Evolutionary conservation across 192 early-diverging fungal genomes (phyloP), one percentile per base, ranked within the genome.

Genomic region (Entophlyctis luteolus): DNA sequence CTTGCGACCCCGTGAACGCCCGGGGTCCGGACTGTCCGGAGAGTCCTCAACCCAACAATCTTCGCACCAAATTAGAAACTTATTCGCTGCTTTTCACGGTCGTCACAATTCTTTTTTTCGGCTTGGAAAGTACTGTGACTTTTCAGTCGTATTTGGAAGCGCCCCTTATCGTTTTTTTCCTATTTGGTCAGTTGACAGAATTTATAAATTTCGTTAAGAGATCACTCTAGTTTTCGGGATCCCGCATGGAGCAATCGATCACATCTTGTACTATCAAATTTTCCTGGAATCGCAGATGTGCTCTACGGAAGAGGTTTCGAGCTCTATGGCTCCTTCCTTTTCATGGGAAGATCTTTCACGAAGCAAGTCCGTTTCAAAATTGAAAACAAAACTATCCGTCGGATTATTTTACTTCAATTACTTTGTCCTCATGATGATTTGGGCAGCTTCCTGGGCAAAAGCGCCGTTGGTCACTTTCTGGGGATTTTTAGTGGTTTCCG

Each of bases 171-270:
- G 32, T 63, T 18, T 53, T 53, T n/a, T n/a, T n/a, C n/a, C n/a
- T n/a, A n/a, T n/a, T n/a, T n/a, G n/a, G n/a, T n/a, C n/a, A n/a
- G n/a, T n/a, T n/a, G n/a, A n/a, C n/a, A n/a, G n/a, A n/a, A n/a
- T n/a, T n/a, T n/a, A n/a, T n/a, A n/a, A n/a, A n/a, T n/a, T n/a
- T n/a, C n/a, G n/a, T n/a, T n/a, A n/a, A n/a, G n/a, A n/a, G n/a
- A n/a, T n/a, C n/a, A n/a, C n/a, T n/a, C n/a, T n/a, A 42, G 57
- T 28, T 27, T 66, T 71, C 32, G 70, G 70, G 42, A 63, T 71
- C 8, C 70, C 70, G 10, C 70, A 71, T 32, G 70, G 70, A 4
- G 70, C 70, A 3, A 53, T 65, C 31, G 70, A 71, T 31, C 70
- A 71, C 29, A n/a, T 71, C 1, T 33, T 71, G 27, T 71, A 59